Percentiles rank a stretch among this genome's conserved stretches.
Evolutionary conservation across 164 flowering plant species (phyloP).

Genomic region (Magnolia sinica): DNA sequence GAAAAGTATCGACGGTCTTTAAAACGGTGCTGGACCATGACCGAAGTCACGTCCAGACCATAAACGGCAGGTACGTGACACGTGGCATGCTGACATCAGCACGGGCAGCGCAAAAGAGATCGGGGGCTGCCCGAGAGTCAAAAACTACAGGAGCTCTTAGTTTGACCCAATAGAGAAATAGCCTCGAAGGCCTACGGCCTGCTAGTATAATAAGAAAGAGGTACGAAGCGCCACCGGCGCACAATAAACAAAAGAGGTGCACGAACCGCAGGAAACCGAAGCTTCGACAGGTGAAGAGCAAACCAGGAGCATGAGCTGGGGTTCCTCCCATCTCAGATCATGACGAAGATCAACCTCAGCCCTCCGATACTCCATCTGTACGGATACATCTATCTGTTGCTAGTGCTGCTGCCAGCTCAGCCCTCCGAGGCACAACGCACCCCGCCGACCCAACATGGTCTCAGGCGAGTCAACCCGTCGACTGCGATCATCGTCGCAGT

Average conservation of each 20-base stretch:
- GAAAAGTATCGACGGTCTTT: too few relatives aligned
- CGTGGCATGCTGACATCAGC: background rate
- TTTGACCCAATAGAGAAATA: background rate
- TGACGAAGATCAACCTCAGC: background rate
- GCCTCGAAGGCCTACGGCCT: background rate
- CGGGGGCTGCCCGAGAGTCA: background rate
- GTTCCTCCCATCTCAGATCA: background rate
- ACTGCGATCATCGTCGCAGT: conserved; percentile 3
- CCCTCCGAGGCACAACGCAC: background rate
- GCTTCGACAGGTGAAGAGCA: background rate
- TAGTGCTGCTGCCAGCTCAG: background rate
- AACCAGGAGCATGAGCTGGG: background rate
- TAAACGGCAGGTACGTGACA: background rate
- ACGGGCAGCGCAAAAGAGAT: background rate
- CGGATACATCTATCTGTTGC: background rate
- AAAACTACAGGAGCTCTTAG: background rate
- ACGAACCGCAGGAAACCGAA: background rate
- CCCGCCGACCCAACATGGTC: background rate
- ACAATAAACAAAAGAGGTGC: background rate
- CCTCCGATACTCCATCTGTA: background rate
- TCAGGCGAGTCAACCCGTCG: background rate
- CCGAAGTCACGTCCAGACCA: background rate
- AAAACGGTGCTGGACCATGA: background rate
- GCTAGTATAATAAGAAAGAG: background rate
- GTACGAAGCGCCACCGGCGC: background rate